Percentiles rank a stretch among this genome's conserved stretches.
These are phyloP conservation scores for Xanthoceras sorbifolium DNA, from an alignment of 345 rosid species.

Conservation along the genomic window DNA sequence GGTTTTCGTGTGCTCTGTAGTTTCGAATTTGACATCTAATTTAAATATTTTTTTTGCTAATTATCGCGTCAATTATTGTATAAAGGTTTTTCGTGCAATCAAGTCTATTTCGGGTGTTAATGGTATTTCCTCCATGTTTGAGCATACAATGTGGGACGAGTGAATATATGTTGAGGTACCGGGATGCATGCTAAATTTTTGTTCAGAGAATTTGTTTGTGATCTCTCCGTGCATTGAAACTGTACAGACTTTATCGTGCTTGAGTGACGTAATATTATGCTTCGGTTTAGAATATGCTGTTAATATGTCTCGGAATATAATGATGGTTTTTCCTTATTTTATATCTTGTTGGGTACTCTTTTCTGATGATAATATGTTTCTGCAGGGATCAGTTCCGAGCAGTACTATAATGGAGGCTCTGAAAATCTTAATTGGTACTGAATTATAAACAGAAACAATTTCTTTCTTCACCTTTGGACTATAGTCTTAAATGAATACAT, in stretches of 20 bases:
- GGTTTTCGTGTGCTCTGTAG: background rate
- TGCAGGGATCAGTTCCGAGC: slow-evolving; percentile 65
- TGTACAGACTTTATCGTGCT: too few relatives aligned
- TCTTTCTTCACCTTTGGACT: background rate
- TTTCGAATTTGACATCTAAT: too few relatives aligned
- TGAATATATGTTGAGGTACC: too few relatives aligned
- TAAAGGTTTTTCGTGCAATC: too few relatives aligned
- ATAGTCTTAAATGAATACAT: background rate
- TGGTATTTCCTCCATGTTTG: background rate
- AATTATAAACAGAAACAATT: slow-evolving; percentile 1
- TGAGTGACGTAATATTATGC: background rate
- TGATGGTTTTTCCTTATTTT: background rate
- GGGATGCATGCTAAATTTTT: too few relatives aligned
- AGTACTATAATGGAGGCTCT: slow-evolving; percentile 66
- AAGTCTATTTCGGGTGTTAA: background rate
- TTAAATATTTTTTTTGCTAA: background rate
- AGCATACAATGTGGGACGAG: background rate
- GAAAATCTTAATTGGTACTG: slow-evolving; percentile 67
- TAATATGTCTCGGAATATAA: background rate
- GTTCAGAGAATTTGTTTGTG: too few relatives aligned
- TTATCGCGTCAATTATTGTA: background rate
- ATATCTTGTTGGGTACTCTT: background rate
- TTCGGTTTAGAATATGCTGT: background rate
- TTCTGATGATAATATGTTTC: slow-evolving; percentile 21
- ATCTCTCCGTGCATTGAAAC: too few relatives aligned